phyloP scores from a whole-genome alignment of 1,284 basidiomycete genomes.

The Puccinia polysora region DNA sequence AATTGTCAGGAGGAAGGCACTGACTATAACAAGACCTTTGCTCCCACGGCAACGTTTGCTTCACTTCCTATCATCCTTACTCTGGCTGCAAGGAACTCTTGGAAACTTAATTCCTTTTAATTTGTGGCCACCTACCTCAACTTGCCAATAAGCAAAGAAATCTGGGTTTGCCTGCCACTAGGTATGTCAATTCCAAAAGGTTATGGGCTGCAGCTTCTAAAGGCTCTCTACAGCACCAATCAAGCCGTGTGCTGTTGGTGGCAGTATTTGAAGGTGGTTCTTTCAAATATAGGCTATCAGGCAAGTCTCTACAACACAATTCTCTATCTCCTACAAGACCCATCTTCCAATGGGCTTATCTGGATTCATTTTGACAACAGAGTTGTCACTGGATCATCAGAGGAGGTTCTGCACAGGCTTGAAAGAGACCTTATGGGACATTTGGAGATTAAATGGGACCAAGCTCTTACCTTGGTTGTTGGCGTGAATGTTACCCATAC shows the following conservation, averaged over 20 bases:
- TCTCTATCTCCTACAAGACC: not conserved
- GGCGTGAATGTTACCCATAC: not conserved
- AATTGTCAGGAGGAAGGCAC: constrained; percentile 35
- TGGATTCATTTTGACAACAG: constrained; percentile 35
- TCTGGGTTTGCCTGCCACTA: not conserved
- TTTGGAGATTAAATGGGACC: constrained; percentile 8
- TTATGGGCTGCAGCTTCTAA: not conserved
- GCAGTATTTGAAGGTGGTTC: not conserved
- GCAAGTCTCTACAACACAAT: not conserved
- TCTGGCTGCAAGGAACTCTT: not conserved
- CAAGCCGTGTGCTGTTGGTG: constrained; percentile 8
- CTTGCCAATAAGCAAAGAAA: constrained; percentile 5
- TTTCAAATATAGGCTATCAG: not conserved
- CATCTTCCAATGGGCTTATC: not conserved
- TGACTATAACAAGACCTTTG: constrained; percentile 43
- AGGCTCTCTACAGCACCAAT: constrained; percentile 12
- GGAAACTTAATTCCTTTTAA: constrained; percentile 19
- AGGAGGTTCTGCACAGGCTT: not conserved
- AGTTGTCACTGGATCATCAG: not conserved
- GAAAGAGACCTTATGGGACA: not conserved
- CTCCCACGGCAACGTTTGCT: constrained; percentile 31
- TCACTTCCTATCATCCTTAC: not conserved
- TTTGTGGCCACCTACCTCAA: constrained; percentile 20
- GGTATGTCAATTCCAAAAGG: not conserved
- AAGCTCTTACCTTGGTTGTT: not conserved